These are phyloP conservation scores for Heimioporus sp. DNA, from an alignment of 768 basidiomycete genomes.

Conservation along the genomic window DNA sequence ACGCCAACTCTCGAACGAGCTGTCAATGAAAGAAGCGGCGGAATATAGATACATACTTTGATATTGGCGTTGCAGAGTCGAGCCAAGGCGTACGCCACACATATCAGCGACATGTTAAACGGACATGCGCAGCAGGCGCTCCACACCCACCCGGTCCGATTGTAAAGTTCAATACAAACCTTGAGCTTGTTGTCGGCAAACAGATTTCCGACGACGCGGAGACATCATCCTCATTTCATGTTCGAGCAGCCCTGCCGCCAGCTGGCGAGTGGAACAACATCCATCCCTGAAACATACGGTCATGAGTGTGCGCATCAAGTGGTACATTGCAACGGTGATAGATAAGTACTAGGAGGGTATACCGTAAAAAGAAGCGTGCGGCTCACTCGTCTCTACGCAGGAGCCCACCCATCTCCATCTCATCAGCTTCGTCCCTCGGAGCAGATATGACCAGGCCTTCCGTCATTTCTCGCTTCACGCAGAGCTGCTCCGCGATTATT, in stretches of 20 bases:
- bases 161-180: conserved; percentile 4
- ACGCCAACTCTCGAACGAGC: background rate
- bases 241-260: conserved; percentile 1
- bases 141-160: background rate
- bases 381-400: conserved; percentile 60
- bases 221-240: conserved; percentile 2
- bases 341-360: conserved; percentile 2
- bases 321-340: conserved; percentile 21
- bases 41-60: conserved; percentile 10
- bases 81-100: conserved; percentile 16
- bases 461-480: conserved; percentile 85
- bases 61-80: conserved; percentile 1
- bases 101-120: conserved; percentile 3
- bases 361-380: conserved; percentile 14
- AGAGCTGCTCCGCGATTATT: conserved; percentile 85
- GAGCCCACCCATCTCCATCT: conserved; percentile 52
- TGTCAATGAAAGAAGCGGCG: conserved; percentile 18
- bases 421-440: conserved; percentile 44
- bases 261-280: conserved; percentile 2
- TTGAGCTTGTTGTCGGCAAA: conserved; percentile 13
- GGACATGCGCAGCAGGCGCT: conserved; percentile 1
- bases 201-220: background rate
- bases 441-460: conserved; percentile 67
- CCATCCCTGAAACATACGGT: conserved; percentile 13
- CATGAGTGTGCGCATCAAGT: conserved; percentile 13